Evolutionary conservation across 306 rosid species (phyloP), one percentile per base, ranked within the genome.

Genomic region (Quercus cerris): DNA sequence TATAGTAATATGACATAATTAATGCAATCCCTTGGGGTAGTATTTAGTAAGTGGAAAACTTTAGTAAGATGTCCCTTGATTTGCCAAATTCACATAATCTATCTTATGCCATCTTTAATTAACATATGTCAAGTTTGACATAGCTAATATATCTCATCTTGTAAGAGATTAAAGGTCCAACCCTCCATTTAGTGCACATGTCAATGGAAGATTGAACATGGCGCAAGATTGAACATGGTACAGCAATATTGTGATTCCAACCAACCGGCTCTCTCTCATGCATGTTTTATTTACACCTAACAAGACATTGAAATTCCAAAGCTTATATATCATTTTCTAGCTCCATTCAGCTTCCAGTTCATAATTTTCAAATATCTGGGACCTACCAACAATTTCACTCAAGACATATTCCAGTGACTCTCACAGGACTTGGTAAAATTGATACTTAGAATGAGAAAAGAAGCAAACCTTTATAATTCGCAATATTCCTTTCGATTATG

Each of bases 401-500:
- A 67, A 67, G 27, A 35, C 27, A 4, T 14, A 33, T 49, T 41
- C 25, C 6, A 67, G 3, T 30, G 46, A 31, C 23, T 64, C 54
- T 49, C 54, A 49, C 17, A 74, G 71, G 57, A 70, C 72, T 35
- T 19, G 23, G 33, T 73, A 77, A 63, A 54, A 78, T 79, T 4
- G 59, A 70, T 74, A 79, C 22, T 9, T 63, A 38, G 74, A 28
- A 56, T 6, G 31, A 75, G 70, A 44, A 59, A 78, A 77, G 76
- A 61, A 35, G 74, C 89, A 81, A 56, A 95, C 99, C 99, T 91
- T 85, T 87, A 82, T 83, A 85, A 74, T 81, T 84, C 73, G 89
- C 73, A 61, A 95, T 81, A 82, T 88, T 86, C 89, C 87, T 90
- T 83, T 87, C 82, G 57, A 95, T 93, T 73, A 81, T 74, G 12